These are phyloP conservation scores for Pseudognaphalium luteoalbum DNA, from an alignment of 129 eudicot species.

Conservation along the genomic window DNA sequence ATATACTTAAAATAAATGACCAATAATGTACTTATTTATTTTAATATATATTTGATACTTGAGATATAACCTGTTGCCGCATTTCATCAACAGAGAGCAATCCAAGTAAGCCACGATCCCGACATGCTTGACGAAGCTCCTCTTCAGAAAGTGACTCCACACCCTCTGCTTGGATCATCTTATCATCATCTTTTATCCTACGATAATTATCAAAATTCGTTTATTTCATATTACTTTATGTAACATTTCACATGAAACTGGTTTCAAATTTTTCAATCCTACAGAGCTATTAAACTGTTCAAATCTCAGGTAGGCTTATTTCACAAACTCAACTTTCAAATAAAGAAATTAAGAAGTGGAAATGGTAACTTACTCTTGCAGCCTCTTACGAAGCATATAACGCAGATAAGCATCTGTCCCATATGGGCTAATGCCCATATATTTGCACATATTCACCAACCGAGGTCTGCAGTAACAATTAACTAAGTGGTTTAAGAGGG, in stretches of 20 bases:
- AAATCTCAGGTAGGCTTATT: neutral
- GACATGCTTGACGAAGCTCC: conserved; percentile 66
- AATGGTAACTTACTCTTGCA: conserved; percentile 39
- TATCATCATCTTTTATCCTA: conserved; percentile 66
- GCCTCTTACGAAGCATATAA: conserved; percentile 60
- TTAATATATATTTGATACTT: neutral
- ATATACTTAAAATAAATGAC: neutral
- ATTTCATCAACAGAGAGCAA: conserved; percentile 57
- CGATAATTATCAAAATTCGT: neutral
- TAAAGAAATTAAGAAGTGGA: conserved; percentile 2
- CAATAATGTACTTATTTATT: neutral
- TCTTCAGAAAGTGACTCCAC: conserved; percentile 58
- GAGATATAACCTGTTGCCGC: conserved; percentile 52
- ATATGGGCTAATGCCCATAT: conserved; percentile 59
- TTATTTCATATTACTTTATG: neutral
- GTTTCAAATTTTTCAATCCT: neutral
- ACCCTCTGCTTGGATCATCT: conserved; percentile 61
- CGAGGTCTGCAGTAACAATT: conserved; percentile 48
- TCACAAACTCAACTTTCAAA: conserved; percentile 1
- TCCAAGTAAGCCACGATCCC: conserved; percentile 64
- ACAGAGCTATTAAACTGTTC: neutral
- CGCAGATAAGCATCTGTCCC: conserved; percentile 68
- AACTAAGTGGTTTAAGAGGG: neutral
- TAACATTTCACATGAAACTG: neutral
- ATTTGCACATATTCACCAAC: conserved; percentile 66